These are phyloP conservation scores for Themeda triandra DNA, from an alignment of 176 grass and related monocot genomes.

Conservation along the genomic window DNA sequence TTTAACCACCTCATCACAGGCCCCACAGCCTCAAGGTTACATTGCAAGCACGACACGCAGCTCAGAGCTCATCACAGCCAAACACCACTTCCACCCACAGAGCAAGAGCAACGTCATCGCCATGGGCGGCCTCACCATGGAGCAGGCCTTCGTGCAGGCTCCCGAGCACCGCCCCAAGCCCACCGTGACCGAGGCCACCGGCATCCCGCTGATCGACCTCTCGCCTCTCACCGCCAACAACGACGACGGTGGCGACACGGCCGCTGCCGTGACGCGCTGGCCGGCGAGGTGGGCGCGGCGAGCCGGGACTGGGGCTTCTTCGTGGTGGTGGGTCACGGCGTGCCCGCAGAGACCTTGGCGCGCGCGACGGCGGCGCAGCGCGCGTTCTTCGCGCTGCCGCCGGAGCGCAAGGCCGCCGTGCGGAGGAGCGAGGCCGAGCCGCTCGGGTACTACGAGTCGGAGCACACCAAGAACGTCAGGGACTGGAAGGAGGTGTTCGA, in stretches of 20 bases:
- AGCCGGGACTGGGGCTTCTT: slow-evolving; percentile 92
- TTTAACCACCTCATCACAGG: too few relatives aligned
- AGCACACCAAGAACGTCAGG: slow-evolving; percentile 92
- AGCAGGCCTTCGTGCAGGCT: slow-evolving; percentile 72
- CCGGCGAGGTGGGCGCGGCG: slow-evolving; percentile 57
- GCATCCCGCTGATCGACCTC: slow-evolving; percentile 77
- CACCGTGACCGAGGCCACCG: slow-evolving; percentile 34
- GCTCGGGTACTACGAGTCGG: slow-evolving; percentile 73
- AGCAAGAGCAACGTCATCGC: not conserved
- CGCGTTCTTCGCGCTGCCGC: slow-evolving; percentile 58
- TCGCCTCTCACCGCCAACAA: slow-evolving; percentile 31
- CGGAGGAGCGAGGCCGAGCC: slow-evolving; percentile 49
- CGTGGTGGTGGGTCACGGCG: slow-evolving; percentile 69
- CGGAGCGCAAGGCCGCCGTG: slow-evolving; percentile 43
- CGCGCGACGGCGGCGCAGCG: slow-evolving; percentile 36
- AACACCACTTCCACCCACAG: too few relatives aligned
- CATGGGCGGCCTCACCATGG: slow-evolving; percentile 53
- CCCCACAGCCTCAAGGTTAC: too few relatives aligned
- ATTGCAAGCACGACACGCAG: not conserved
- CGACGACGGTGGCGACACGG: not conserved
- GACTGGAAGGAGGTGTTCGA: slow-evolving; percentile 99
- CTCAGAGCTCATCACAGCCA: not conserved
- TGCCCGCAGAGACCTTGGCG: slow-evolving; percentile 36
- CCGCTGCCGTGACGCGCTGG: slow-evolving; percentile 3
- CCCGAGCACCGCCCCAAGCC: slow-evolving; percentile 68